Percentiles rank a stretch among this genome's conserved stretches.
Evolutionary conservation across 1,139 yeast species (phyloP).

Genomic region (Yarrowia galli): DNA sequence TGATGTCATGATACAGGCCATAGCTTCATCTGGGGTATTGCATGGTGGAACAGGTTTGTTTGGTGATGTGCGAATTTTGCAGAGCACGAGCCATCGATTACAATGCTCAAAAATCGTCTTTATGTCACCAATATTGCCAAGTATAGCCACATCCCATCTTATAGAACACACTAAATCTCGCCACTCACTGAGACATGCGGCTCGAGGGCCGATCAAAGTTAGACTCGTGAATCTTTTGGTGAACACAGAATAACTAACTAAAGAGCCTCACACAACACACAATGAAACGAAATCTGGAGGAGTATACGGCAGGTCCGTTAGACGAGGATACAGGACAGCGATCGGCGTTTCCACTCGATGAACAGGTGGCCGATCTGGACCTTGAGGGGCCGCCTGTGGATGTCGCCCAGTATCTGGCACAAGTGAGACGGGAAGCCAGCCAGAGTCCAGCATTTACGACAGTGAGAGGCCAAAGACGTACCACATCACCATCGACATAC

Average conservation of each 20-base stretch:
- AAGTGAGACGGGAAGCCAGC: slow-evolving; percentile 14
- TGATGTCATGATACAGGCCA: slow-evolving; percentile 2
- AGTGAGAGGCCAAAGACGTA: background rate
- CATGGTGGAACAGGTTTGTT: background rate
- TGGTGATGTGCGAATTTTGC: background rate
- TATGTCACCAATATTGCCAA: too few species aligned
- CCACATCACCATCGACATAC: slow-evolving; percentile 9
- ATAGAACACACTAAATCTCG: background rate
- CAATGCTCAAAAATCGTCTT: too few species aligned
- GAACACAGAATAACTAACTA: background rate
- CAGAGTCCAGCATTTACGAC: slow-evolving; percentile 26
- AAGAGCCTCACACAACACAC: background rate
- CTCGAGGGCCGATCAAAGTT: slow-evolving; percentile 17
- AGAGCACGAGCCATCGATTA: too few species aligned
- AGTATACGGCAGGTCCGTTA: slow-evolving; percentile 45
- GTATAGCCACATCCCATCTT: background rate
- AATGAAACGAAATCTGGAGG: slow-evolving; percentile 31
- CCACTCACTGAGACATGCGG: slow-evolving; percentile 3
- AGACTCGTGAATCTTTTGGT: slow-evolving; percentile 11
- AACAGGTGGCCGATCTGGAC: slow-evolving; percentile 2
- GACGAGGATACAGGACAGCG: slow-evolving; percentile 56
- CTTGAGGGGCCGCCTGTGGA: slow-evolving; percentile 12
- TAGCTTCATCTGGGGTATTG: background rate
- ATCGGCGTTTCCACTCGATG: slow-evolving; percentile 52
- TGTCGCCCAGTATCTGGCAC: slow-evolving; percentile 31